Evolutionary conservation across 2,329 filamentous ascomycete species (phyloP), one percentile per base, ranked within the genome.

Genomic region (Claviceps sp.): DNA sequence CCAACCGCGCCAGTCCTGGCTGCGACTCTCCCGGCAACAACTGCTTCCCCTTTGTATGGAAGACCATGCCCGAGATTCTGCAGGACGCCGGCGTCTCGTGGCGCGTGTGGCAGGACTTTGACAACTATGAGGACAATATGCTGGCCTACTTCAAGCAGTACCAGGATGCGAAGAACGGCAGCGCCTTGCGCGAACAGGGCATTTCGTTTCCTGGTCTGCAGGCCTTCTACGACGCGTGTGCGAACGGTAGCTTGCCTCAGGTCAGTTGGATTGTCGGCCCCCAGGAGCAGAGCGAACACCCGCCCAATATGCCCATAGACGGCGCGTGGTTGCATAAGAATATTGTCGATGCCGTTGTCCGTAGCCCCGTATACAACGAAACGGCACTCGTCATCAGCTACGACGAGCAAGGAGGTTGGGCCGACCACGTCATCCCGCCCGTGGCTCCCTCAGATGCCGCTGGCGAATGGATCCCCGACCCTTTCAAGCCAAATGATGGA

Each of bases 321-420:
- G 76, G 76, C 14, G 74, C 68, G 2, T 79, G 76, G 76, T 65
- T 78, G 43, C 74, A 78, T 59, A 73, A 76, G 60, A 65, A 75
- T 56, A 64, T 79, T 8, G 70, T 77, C n/a, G 66, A 76, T 52
- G 70, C 74, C 7, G 69, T 77, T 4, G 71, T 67, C 14, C 66
- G 66, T 51, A 74, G 75, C 42, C 68, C 70, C 3, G 64, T 66
- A 43, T 78, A 76, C 59, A 67, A 69, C 17, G 69, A 69, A 14
- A 77, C 73, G 1, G 67, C 71, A 2, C 59, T 79, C 46, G 70
- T 77, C 52, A 70, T 78, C 53, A 75, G 72, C 55, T 78, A 71
- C 58, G 75, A 78, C 53, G 72, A 79, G 60, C 71, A 71, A 17
- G 75, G 75, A 46, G 75, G 75, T 45, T 78, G 68, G 61, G 74